Base-by-base conservation (phyloP, 129 eudicot genomes). In the Tagetes erecta region DNA sequence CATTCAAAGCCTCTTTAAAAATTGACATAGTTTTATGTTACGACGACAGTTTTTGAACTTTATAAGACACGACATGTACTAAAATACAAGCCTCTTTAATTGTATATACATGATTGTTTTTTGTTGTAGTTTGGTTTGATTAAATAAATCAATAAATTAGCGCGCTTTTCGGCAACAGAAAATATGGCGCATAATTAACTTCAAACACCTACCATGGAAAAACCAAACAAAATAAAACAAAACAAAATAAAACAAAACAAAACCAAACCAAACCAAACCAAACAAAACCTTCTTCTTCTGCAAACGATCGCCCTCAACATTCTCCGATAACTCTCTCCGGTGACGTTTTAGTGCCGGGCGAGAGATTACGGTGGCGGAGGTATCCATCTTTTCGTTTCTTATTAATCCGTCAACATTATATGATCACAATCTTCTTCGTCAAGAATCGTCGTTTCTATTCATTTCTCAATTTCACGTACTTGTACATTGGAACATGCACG, bases 311-410 rank as follows among this genome's bases (percentile, higher is more conserved):
- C 56, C 69, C 59, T 20, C 65, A 59, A 68, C 69, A 36, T 68
- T 78, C 67, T 78, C 73, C 69, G 78, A 57, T 51, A 20, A 72
- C 83, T 79, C 83, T 79, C 83, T 66, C 83, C 83, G 83, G 83
- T 79, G 73, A 79, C 83, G 60, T 52, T 72, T 7, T 72, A 3
- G 78, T 79, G 78, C 83, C 83, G 83, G 83, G 64, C 78, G 83
- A 79, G 78, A 79, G 83, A 56, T 5, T 8, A 55, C 74, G 31
- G 49, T 74, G 50, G 47, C 60, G 67, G 68, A 79, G 83, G 82
- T 55, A 79, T 55, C 62, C 10, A 20, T 50, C 58, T 11, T 31
- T 2, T 35, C 27, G 37, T 68, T 76, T 68, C 27, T 77, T 36
- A 31, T 68, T 27, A 20, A 12, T 56, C 27, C 14, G 10, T 64